phyloP scores from a whole-genome alignment of 2,329 filamentous ascomycete genomes.

The Nothophaeocryptopus gaeumannii region DNA sequence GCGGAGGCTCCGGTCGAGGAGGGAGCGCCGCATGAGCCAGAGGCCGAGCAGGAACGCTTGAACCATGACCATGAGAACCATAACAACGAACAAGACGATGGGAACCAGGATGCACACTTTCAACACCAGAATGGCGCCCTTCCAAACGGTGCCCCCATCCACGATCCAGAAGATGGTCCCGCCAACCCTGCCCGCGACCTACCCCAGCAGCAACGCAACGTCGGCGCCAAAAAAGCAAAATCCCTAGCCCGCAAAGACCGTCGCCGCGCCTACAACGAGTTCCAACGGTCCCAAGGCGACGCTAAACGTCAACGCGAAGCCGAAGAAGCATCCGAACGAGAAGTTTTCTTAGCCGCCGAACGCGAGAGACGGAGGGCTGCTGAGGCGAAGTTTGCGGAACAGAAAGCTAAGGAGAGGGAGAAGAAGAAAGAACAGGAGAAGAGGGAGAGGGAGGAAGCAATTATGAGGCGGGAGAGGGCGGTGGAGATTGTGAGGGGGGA shows the following conservation, averaged over 20 bases:
- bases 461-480: conserved; percentile 31
- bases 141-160: neutral
- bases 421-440: conserved; percentile 38
- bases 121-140: neutral
- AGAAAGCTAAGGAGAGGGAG: conserved; percentile 41
- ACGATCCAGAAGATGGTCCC: conserved; percentile 28
- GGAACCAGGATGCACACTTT: neutral
- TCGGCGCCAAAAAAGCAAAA: conserved; percentile 52
- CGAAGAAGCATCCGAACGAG: conserved; percentile 45
- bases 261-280: conserved; percentile 48
- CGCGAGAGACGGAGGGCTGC: conserved; percentile 41
- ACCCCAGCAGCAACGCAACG: conserved; percentile 25
- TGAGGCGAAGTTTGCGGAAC: conserved; percentile 44
- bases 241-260: conserved; percentile 47
- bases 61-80: neutral
- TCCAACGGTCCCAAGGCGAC: conserved; percentile 48
- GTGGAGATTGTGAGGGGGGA: conserved; percentile 35
- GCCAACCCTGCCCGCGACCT: conserved; percentile 26
- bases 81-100: neutral
- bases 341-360: conserved; percentile 42
- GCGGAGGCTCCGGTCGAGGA: conserved; percentile 7
- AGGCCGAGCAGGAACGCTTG: neutral
- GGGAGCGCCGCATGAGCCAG: neutral
- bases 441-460: conserved; percentile 39
- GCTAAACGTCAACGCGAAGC: conserved; percentile 44